phyloP scores from a whole-genome alignment of 768 basidiomycete genomes.

The Suillus lakei region DNA sequence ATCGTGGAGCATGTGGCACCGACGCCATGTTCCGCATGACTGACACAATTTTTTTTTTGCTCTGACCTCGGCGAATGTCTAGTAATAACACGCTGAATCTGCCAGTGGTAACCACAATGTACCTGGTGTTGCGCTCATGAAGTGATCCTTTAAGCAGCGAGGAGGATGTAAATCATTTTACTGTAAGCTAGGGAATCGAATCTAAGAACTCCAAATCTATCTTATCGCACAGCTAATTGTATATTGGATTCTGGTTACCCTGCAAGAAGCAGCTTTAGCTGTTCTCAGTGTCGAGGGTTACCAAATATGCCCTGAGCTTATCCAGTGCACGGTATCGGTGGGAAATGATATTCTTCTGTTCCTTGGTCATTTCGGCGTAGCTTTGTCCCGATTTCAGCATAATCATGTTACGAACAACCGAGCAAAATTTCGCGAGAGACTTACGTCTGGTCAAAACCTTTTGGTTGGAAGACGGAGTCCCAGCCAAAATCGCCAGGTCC shows the following conservation, averaged over 20 bases:
- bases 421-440: slow-evolving; percentile 22
- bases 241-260: not conserved
- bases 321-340: slow-evolving; percentile 69
- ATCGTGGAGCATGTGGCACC: not conserved
- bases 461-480: slow-evolving; percentile 87
- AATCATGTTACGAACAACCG: not conserved
- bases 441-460: slow-evolving; percentile 78
- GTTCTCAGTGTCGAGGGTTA: slow-evolving; percentile 15
- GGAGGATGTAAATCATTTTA: not conserved
- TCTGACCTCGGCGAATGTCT: too few species aligned
- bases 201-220: not conserved
- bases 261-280: not conserved
- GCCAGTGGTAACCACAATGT: not conserved
- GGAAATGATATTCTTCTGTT: slow-evolving; percentile 66
- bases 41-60: not conserved
- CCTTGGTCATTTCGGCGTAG: slow-evolving; percentile 70
- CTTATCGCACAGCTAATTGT: not conserved
- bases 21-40: not conserved
- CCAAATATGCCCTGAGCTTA: slow-evolving; percentile 53
- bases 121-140: not conserved
- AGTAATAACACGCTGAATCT: too few species aligned
- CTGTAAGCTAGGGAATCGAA: not conserved
- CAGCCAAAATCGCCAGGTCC: slow-evolving; percentile 86
- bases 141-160: not conserved
- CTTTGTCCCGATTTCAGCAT: slow-evolving; percentile 32